Conservation (phyloP, 257 asterid genomes). For the Solanum ossicruentum region DNA sequence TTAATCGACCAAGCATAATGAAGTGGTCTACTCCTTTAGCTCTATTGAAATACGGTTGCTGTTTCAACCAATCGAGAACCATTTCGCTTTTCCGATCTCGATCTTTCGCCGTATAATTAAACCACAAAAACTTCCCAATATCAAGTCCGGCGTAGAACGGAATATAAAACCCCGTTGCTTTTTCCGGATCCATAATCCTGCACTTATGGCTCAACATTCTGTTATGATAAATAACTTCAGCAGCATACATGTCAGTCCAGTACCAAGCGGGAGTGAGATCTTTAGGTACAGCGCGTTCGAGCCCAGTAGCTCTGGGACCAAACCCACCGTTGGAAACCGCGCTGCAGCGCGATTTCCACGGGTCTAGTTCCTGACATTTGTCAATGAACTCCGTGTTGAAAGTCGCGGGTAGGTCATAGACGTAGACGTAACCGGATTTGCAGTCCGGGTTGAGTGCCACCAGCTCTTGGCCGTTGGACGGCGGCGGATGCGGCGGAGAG, state of each 20-base stretch:
- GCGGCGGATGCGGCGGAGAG: constrained; percentile 4
- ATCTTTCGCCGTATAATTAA: constrained; percentile 31
- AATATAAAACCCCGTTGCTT: constrained; percentile 49
- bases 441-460: constrained; percentile 6
- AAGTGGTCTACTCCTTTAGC: constrained; percentile 51
- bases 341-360: constrained; percentile 38
- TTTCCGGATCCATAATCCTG: constrained; percentile 27
- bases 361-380: constrained; percentile 29
- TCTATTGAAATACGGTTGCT: constrained; percentile 14
- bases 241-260: constrained; percentile 40
- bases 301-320: constrained; percentile 40
- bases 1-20: constrained; percentile 36
- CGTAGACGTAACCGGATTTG: constrained; percentile 34
- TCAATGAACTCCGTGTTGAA: constrained; percentile 29
- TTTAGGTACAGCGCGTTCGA: constrained; percentile 25
- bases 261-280: constrained; percentile 37
- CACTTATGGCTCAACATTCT: constrained; percentile 32
- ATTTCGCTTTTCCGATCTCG: constrained; percentile 24
- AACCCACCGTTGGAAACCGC: constrained; percentile 32
- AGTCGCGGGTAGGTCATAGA: constrained; percentile 29
- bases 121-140: constrained; percentile 43
- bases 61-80: constrained; percentile 38
- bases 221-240: constrained; percentile 40
- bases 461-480: background rate
- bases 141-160: constrained; percentile 67